Conservation (phyloP, 164 flowering plant genomes). For the Echeveria elegans region DNA sequence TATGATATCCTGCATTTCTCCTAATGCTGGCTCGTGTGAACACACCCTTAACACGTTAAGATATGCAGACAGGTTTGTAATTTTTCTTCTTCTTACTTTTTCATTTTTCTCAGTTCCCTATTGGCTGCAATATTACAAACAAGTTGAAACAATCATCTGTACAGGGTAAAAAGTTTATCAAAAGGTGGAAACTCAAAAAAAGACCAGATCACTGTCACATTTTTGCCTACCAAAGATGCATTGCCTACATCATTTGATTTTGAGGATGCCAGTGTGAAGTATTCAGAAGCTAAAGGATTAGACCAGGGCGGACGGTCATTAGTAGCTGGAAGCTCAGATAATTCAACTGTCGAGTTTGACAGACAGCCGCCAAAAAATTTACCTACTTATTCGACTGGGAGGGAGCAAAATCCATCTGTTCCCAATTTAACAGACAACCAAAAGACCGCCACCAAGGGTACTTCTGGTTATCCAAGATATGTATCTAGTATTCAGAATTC, state of each 20-base stretch:
- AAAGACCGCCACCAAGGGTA: constrained; percentile 33
- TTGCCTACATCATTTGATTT: constrained; percentile 29
- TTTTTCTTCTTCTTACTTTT: background rate
- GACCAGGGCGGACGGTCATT: constrained; percentile 43
- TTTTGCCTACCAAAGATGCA: constrained; percentile 39
- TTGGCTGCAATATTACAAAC: background rate
- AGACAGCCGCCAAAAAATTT: constrained; percentile 30
- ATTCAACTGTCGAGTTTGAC: constrained; percentile 32
- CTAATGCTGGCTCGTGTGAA: constrained; percentile 97
- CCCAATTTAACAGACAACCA: constrained; percentile 44
- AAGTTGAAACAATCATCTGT: constrained; percentile 9
- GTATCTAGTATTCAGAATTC: constrained; percentile 26
- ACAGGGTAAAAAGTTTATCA: constrained; percentile 92
- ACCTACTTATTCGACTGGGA: constrained; percentile 29
- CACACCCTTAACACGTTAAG: constrained; percentile 97
- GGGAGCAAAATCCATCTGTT: constrained; percentile 39
- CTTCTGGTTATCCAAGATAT: constrained; percentile 33
- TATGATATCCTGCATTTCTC: constrained; percentile 99
- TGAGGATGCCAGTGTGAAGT: constrained; percentile 42
- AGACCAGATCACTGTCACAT: constrained; percentile 42
- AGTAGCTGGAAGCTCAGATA: constrained; percentile 45
- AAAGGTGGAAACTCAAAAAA: constrained; percentile 75
- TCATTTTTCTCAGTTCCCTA: background rate
- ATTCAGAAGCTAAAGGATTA: constrained; percentile 38
- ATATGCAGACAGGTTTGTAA: constrained; percentile 86